Conservation (phyloP, 2,329 filamentous ascomycete species). For the Xylariaceae sp. region DNA sequence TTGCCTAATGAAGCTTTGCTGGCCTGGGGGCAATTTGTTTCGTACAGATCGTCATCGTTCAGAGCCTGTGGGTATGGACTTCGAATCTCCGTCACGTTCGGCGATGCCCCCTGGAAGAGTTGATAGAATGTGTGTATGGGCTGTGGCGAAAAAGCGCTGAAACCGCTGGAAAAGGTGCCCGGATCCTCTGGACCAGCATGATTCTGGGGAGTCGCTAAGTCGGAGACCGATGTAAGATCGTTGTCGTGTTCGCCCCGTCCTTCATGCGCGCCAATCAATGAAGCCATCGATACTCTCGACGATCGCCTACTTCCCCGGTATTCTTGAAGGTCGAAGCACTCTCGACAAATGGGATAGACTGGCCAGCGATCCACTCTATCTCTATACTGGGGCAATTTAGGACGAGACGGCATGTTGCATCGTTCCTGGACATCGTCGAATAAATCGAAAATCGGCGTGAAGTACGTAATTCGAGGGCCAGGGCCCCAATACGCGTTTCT, state of each 20-base stretch:
- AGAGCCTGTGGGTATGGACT: constrained; percentile 38
- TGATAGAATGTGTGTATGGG: constrained; percentile 26
- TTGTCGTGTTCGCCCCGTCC: constrained; percentile 34
- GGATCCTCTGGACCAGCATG: constrained; percentile 12
- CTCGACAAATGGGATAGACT: constrained; percentile 37
- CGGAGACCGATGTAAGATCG: constrained; percentile 39
- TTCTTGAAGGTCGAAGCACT: constrained; percentile 38
- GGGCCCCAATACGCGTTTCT: constrained; percentile 40
- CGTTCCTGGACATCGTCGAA: constrained; percentile 44
- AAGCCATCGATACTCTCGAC: constrained; percentile 38
- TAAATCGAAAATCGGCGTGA: constrained; percentile 41
- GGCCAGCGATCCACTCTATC: constrained; percentile 39
- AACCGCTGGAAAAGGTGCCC: constrained; percentile 30
- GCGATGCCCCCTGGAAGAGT: constrained; percentile 29
- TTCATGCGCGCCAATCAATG: constrained; percentile 34
- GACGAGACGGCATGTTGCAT: constrained; percentile 37
- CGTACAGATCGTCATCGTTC: constrained; percentile 34
- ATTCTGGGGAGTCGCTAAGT: constrained; percentile 40
- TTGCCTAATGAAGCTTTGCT: constrained; percentile 23
- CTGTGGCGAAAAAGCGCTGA: constrained; percentile 27
- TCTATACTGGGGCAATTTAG: constrained; percentile 38
- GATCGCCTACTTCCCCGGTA: constrained; percentile 41
- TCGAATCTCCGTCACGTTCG: constrained; percentile 32
- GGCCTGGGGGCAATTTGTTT: constrained; percentile 15
- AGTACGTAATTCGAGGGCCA: constrained; percentile 39